Base-by-base conservation (phyloP, 2,329 filamentous ascomycete species). In the Periconia sp. region DNA sequence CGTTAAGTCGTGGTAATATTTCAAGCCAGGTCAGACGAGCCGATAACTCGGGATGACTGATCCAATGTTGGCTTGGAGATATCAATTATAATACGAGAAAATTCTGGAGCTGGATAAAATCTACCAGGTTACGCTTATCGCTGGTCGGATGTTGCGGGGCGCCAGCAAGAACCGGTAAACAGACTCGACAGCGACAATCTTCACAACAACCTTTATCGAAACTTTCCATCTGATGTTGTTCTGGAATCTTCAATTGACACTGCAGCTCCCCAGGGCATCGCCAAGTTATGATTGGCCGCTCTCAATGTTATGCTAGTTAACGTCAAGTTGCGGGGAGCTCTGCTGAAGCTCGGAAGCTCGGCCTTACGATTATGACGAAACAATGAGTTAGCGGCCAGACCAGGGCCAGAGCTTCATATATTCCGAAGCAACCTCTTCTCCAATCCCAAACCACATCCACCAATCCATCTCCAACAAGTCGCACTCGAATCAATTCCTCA, bases 291-390 rank as follows among this genome's bases (percentile, higher is more conserved):
- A 37, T 37, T 37, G 33, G 33, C 5, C 33, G 10, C 11, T n/a
- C 33, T 37, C 33, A 37, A 14, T 13, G 33, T 37, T n/a, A 37
- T 6, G 3, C 5, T 37, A 37, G 33, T 11, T 6, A 37, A 13
- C 15, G 33, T 3, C 33, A 11, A 13, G 15, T 3, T 11, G 33
- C 33, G 33, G 33, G 45, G 45, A 47, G 45, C 31, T 40, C 27
- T 42, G 23, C 23, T 27, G 23, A 11, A 48, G 53, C 56, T 63
- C 59, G 56, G 61, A 43, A 53, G 54, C 53, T 59, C 55, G 60
- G 60, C 40, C 47, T 49, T 50, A 11, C 49, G 23, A 49, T 33
- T 49, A 69, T 68, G 65, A 69, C 65, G 66, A 65, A 66, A 68
- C 58, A 51, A 58, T 37, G 6, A 37, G 49, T 55, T 27, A 27